Evolutionary conservation across 2,329 filamentous ascomycete species (phyloP).

Genomic region (Colletotrichum endophyticum): DNA sequence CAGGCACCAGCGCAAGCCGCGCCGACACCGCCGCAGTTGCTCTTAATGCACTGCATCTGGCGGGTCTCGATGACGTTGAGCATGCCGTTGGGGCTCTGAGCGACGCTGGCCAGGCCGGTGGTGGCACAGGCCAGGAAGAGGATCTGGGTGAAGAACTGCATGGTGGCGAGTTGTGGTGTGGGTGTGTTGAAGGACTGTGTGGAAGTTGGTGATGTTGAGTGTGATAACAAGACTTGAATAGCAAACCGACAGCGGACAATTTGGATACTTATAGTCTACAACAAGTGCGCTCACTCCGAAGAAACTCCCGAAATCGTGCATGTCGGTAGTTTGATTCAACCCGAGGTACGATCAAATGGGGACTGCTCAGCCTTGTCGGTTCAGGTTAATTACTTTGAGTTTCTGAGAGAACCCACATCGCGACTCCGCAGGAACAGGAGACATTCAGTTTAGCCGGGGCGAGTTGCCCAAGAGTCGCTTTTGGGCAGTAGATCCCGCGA

Average conservation of each 20-base stretch:
- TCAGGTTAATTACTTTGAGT: neutral
- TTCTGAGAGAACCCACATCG: neutral
- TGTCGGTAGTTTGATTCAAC: neutral
- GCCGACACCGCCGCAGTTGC: neutral
- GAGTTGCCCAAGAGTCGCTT: accelerated
- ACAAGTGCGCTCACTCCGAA: neutral
- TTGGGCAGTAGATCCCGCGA: neutral
- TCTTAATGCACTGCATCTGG: neutral
- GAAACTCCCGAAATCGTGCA: neutral
- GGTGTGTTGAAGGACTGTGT: neutral
- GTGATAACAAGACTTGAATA: neutral
- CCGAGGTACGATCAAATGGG: neutral
- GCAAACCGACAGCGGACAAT: accelerated
- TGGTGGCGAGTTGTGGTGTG: neutral
- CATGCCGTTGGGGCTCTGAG: neutral
- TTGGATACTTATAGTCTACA: neutral
- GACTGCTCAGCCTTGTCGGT: neutral
- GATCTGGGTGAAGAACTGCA: neutral
- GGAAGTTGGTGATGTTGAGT: neutral
- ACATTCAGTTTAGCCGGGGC: neutral
- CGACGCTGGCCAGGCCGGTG: neutral
- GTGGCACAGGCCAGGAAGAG: neutral
- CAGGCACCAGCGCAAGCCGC: neutral
- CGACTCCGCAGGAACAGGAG: neutral
- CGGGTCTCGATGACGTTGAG: neutral